Conservation (phyloP, 2,329 filamentous ascomycete species). For the Colletotrichum sp. region DNA sequence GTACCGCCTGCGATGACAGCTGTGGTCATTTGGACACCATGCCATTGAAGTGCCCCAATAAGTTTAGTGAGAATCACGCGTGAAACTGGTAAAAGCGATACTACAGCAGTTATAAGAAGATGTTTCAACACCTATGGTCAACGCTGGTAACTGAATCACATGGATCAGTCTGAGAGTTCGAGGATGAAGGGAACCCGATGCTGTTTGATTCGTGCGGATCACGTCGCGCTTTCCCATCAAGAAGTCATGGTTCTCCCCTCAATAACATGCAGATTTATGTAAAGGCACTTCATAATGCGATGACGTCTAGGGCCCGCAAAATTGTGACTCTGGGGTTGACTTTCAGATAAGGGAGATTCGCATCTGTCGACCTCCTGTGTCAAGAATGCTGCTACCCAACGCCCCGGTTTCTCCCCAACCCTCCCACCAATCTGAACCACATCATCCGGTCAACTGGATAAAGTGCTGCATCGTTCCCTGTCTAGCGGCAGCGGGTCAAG, state of each 20-base stretch:
- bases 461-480: conserved; percentile 11
- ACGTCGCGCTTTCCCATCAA: background rate
- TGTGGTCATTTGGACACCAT: background rate
- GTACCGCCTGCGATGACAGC: background rate
- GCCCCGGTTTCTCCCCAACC: background rate
- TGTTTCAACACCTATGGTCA: background rate
- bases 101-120: background rate
- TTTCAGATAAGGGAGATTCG: background rate
- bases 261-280: background rate
- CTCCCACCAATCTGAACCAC: background rate
- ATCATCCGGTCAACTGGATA: background rate
- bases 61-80: background rate
- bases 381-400: background rate
- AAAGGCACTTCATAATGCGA: background rate
- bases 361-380: background rate
- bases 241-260: background rate
- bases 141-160: background rate
- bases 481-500: background rate
- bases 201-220: background rate
- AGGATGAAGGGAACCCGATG: background rate
- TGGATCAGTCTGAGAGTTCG: background rate
- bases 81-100: background rate
- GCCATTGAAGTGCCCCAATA: background rate
- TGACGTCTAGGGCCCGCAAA: background rate
- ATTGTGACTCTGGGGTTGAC: background rate